phyloP scores from a whole-genome alignment of 192 early-diverging fungal species.

The Backusella circina region DNA sequence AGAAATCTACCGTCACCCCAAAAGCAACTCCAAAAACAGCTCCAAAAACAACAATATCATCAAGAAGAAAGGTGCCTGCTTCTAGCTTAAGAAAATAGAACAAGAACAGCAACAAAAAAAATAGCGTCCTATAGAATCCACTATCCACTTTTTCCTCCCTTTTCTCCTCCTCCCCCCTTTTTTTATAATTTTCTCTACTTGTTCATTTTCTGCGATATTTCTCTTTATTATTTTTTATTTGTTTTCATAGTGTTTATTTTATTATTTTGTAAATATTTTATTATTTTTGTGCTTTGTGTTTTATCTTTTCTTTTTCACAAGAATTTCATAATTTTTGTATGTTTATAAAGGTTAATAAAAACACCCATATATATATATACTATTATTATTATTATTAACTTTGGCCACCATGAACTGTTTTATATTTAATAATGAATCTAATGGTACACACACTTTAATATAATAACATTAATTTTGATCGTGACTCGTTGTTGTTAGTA shows the following conservation, averaged over 20 bases:
- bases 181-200: neutral
- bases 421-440: neutral
- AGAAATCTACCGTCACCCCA: too few species aligned
- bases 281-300: neutral
- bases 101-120: slow-evolving; percentile 1
- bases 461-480: neutral
- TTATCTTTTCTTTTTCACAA: neutral
- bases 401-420: neutral
- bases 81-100: neutral
- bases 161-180: neutral
- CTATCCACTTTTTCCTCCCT: neutral
- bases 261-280: neutral
- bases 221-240: neutral
- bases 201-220: neutral
- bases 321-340: neutral
- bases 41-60: neutral
- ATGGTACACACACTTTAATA: neutral
- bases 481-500: neutral
- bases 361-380: neutral
- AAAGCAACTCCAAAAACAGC: neutral
- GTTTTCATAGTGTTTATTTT: neutral
- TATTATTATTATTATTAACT: neutral
- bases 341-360: neutral
- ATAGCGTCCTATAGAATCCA: neutral
- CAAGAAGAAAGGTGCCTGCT: neutral